These are phyloP conservation scores for Russula compacta DNA, from an alignment of 768 basidiomycete genomes.

Conservation along the genomic window DNA sequence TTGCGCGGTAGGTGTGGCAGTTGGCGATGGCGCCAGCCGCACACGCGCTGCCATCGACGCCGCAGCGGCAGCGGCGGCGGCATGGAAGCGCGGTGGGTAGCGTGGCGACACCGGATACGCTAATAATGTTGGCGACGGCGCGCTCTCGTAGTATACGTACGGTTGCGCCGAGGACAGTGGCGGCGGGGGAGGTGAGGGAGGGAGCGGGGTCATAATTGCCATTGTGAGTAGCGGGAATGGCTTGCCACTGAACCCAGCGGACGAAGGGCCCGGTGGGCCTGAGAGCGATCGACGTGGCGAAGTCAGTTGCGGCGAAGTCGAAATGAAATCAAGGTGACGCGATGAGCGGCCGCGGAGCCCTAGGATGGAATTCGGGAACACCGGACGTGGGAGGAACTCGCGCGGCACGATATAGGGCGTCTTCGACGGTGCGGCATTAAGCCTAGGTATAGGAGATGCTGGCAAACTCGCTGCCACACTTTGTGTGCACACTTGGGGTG, in stretches of 20 bases:
- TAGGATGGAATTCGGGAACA: background rate
- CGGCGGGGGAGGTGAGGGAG: slow-evolving; percentile 13
- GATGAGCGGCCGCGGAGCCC: slow-evolving; percentile 4
- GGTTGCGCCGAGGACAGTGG: slow-evolving; percentile 4
- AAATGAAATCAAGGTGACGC: slow-evolving; percentile 17
- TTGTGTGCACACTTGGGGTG: background rate
- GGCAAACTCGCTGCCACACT: background rate
- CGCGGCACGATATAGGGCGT: background rate
- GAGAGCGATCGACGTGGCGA: slow-evolving; percentile 29
- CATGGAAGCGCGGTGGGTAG: slow-evolving; percentile 14
- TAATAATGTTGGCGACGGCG: slow-evolving; percentile 7
- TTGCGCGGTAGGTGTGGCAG: slow-evolving; percentile 14
- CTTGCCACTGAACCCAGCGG: slow-evolving; percentile 9
- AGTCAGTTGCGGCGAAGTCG: slow-evolving; percentile 25
- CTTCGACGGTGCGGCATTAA: background rate
- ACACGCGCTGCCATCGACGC: slow-evolving; percentile 9
- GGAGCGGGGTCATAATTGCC: slow-evolving; percentile 18
- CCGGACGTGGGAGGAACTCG: background rate
- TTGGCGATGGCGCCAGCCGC: slow-evolving; percentile 13
- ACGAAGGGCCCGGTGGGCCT: slow-evolving; percentile 23
- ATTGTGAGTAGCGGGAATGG: slow-evolving; percentile 5
- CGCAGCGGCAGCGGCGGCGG: slow-evolving; percentile 8
- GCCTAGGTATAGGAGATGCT: background rate
- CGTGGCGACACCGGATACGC: slow-evolving; percentile 11
- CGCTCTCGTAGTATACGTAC: slow-evolving; percentile 20